Evolutionary conservation across 306 rosid genomes (phyloP).

Genomic region (Fagus crenata): DNA sequence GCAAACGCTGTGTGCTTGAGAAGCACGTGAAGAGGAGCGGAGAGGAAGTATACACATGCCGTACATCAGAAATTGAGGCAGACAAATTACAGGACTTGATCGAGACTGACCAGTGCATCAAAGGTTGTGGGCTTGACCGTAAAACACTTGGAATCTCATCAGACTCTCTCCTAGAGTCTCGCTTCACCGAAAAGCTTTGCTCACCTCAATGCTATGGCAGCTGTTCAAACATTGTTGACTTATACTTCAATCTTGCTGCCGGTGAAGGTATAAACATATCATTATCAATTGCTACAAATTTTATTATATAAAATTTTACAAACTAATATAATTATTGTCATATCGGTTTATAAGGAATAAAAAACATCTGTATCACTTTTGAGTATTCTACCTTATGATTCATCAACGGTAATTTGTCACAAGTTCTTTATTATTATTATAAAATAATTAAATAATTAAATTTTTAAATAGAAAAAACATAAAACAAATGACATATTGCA

Average conservation of each 20-base stretch:
- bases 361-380: too few species aligned
- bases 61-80: slow-evolving; percentile 66
- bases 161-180: slow-evolving; percentile 63
- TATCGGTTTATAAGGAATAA: too few species aligned
- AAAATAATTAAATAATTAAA: too few species aligned
- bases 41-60: slow-evolving; percentile 68
- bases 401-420: too few species aligned
- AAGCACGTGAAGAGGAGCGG: slow-evolving; percentile 62
- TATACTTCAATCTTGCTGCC: slow-evolving; percentile 83
- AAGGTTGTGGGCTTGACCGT: slow-evolving; percentile 71
- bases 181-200: slow-evolving; percentile 61
- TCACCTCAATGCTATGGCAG: slow-evolving; percentile 60
- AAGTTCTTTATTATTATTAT: too few species aligned
- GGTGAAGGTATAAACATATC: slow-evolving; percentile 61
- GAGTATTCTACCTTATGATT: too few species aligned
- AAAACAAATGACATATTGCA: too few species aligned
- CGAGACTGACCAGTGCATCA: slow-evolving; percentile 59
- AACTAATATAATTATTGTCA: too few species aligned
- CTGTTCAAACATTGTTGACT: slow-evolving; percentile 74
- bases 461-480: too few species aligned
- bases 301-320: too few species aligned
- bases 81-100: slow-evolving; percentile 61
- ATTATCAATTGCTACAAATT: background rate
- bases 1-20: slow-evolving; percentile 83
- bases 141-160: slow-evolving; percentile 73